Conservation (phyloP, 768 basidiomycete genomes). For the Suillus fuscotomentosus region DNA sequence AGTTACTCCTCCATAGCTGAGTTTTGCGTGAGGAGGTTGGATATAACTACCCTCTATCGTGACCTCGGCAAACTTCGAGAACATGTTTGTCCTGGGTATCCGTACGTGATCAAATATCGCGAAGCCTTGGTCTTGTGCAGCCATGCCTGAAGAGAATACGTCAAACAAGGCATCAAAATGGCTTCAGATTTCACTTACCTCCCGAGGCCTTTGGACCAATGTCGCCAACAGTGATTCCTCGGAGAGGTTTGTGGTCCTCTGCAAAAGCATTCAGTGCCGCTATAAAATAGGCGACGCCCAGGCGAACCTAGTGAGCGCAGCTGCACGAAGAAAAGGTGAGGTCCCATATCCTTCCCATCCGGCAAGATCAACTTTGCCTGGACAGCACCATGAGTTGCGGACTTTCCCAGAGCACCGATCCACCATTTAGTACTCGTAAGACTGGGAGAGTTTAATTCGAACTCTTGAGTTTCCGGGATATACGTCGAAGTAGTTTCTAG, state of each 20-base stretch:
- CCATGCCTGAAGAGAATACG: constrained; percentile 39
- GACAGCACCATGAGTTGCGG: constrained; percentile 72
- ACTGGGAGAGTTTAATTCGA: constrained; percentile 75
- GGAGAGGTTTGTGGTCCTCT: constrained; percentile 61
- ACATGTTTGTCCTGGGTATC: constrained; percentile 70
- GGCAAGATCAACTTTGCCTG: constrained; percentile 74
- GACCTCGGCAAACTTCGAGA: constrained; percentile 71
- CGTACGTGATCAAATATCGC: constrained; percentile 63
- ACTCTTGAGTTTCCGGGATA: constrained; percentile 61
- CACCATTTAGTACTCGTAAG: constrained; percentile 82
- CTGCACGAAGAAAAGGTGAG: constrained; percentile 75
- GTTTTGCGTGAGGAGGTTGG: constrained; percentile 67
- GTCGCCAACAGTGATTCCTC: constrained; percentile 66
- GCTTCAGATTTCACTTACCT: constrained; percentile 25
- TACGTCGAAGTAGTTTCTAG: constrained; percentile 80
- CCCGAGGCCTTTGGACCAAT: constrained; percentile 44
- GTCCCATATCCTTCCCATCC: constrained; percentile 58
- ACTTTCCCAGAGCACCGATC: constrained; percentile 72
- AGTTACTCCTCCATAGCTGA: constrained; percentile 74
- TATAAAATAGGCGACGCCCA: not conserved
- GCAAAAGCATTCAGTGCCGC: constrained; percentile 4
- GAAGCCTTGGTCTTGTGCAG: constrained; percentile 65
- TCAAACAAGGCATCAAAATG: not conserved
- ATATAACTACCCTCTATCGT: constrained; percentile 64
- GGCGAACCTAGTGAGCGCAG: constrained; percentile 57